Evolutionary conservation across 345 rosid genomes (phyloP).

Genomic region (Euphorbia pulcherrima): DNA sequence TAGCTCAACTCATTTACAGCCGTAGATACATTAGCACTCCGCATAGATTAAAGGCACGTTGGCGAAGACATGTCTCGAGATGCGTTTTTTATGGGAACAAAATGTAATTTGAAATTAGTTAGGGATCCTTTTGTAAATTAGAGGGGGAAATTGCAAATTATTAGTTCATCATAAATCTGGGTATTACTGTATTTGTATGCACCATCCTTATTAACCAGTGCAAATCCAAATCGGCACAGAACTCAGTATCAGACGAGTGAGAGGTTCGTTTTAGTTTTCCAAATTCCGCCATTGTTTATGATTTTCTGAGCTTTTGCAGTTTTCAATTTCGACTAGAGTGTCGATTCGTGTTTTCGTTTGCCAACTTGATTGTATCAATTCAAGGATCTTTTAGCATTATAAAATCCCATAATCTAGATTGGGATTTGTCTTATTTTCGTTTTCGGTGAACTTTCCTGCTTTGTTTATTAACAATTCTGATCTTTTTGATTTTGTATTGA

Average conservation of each 20-base stretch:
- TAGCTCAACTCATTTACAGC: no score
- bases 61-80: no score
- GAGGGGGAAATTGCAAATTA: background rate
- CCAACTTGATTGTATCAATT: background rate
- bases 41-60: no score
- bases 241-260: background rate
- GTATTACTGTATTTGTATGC: background rate
- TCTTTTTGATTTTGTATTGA: background rate
- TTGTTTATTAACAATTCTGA: background rate
- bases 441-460: background rate
- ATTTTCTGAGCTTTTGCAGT: background rate
- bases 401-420: background rate
- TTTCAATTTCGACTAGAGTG: background rate
- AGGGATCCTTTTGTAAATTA: background rate
- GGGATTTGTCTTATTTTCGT: background rate
- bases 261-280: slow-evolving; percentile 3
- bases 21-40: no score
- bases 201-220: background rate
- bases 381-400: slow-evolving; percentile 7
- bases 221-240: background rate
- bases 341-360: background rate
- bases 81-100: background rate
- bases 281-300: background rate
- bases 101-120: background rate
- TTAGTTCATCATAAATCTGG: background rate